Evolutionary conservation across 257 asterid genomes (phyloP).

Genomic region (Salvia splendens): DNA sequence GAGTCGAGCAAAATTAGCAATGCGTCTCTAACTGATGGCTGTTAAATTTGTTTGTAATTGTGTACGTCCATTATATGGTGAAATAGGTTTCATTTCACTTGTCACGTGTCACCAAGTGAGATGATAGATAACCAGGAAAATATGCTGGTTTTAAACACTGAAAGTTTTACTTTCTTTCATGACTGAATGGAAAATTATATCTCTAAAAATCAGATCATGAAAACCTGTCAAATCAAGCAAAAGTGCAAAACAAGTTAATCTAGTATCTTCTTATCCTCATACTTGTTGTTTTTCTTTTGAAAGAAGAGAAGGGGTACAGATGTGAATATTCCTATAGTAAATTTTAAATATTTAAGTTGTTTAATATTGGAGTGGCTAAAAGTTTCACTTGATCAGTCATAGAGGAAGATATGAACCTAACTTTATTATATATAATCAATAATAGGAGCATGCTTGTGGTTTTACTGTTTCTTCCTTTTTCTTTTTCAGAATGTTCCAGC

Average conservation of each 20-base stretch:
- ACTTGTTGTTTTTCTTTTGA: not conserved
- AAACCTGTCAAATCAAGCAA: not conserved
- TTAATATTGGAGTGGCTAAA: slow-evolving; percentile 11
- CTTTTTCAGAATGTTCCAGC: slow-evolving; percentile 4
- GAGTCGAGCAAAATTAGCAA: not conserved
- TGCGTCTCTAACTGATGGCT: not conserved
- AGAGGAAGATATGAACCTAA: slow-evolving; percentile 7
- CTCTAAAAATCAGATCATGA: not conserved
- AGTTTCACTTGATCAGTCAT: not conserved
- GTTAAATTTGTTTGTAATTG: not conserved
- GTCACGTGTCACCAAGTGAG: not conserved
- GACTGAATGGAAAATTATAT: not conserved
- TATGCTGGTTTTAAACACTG: not conserved
- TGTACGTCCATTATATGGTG: not conserved
- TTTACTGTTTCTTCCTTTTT: not conserved
- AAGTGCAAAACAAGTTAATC: not conserved
- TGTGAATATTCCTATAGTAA: not conserved
- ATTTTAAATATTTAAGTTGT: not conserved
- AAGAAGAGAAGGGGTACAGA: not conserved
- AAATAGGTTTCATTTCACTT: not conserved
- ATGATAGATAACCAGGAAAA: not conserved
- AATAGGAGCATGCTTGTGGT: not conserved
- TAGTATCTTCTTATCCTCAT: not conserved
- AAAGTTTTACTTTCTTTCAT: not conserved
- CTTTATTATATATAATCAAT: not conserved